Base-by-base conservation (phyloP, 2,329 filamentous ascomycete genomes). In the Neopestalotiopsis rosae region DNA sequence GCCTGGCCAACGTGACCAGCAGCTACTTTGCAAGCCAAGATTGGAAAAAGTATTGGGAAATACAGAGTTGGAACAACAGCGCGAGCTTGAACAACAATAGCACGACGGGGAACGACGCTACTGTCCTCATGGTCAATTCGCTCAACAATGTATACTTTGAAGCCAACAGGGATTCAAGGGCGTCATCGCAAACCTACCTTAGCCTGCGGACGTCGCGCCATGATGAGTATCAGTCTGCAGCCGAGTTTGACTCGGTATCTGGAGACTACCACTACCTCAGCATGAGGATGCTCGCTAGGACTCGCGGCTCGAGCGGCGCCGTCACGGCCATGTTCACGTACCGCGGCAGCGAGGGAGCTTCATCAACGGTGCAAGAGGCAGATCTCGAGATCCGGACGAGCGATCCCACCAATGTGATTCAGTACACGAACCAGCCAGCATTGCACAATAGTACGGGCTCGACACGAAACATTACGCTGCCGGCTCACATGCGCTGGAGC, bases 321-420 rank as follows among this genome's bases (percentile, higher is more conserved):
- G 81, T 86, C 65, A 85, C 85, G 3, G 86, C 85, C 71, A 79
- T 88, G 73, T 88, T 88, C 77, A 87, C 85, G 4, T 88, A 87
- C 76, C 79, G 24, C 24, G 24, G 80, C 20, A 42, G 45, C 13
- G 45, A 10, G 13, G 32, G 56, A 9, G 5, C 45, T 12, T 68
- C 72, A 4, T 67, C 76, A n/a, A 73, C 76, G 32, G 76, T 79
- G 13, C 76, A 80, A 67, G 80, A 82, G 70, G 74, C 79, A 6
- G 80, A 82, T 67, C 77, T 84, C 30, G 82, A 84, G 74, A 78
- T 84, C 70, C 77, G 80, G 24, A 84, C 82, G 4, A 72, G 69
- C 12, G 81, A 82, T 67, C 79, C 80, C 13, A 69, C 69, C 5
- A 74, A 71, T 40, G 76, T 74, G 65, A 79, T 83, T 30, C 79